Evolutionary conservation across 2,329 filamentous ascomycete species (phyloP).

Genomic region (Fusarium sp.): DNA sequence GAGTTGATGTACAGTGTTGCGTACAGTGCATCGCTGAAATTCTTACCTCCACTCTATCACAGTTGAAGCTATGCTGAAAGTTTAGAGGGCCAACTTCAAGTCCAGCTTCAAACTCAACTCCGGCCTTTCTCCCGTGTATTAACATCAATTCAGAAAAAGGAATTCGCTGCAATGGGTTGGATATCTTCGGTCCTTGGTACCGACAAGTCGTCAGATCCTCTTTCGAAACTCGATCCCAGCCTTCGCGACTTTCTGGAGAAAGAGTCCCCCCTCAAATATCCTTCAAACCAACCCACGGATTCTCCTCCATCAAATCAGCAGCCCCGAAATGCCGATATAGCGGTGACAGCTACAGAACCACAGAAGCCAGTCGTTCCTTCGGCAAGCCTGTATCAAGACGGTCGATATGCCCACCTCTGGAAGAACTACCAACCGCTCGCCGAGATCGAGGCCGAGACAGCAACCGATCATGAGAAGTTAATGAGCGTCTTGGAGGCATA

Average conservation of each 20-base stretch:
- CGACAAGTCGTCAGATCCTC: constrained; percentile 64
- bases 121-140: background rate
- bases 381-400: constrained; percentile 68
- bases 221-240: constrained; percentile 82
- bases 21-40: constrained; percentile 32
- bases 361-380: constrained; percentile 55
- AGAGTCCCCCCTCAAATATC: constrained; percentile 81
- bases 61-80: constrained; percentile 33
- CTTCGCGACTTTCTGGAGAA: constrained; percentile 86
- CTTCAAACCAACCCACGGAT: constrained; percentile 45
- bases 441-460: constrained; percentile 75
- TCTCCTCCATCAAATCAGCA: constrained; percentile 15
- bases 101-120: constrained; percentile 3
- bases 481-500: constrained; percentile 83
- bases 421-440: constrained; percentile 84
- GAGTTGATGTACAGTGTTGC: constrained; percentile 26
- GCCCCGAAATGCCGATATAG: constrained; percentile 14
- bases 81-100: constrained; percentile 23
- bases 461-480: constrained; percentile 83
- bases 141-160: background rate
- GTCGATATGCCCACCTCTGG: constrained; percentile 87
- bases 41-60: constrained; percentile 36
- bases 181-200: constrained; percentile 65
- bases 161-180: constrained; percentile 64
- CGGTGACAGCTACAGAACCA: constrained; percentile 31